Conservation (phyloP, 345 rosid genomes). For the Lumnitzera racemosa region DNA sequence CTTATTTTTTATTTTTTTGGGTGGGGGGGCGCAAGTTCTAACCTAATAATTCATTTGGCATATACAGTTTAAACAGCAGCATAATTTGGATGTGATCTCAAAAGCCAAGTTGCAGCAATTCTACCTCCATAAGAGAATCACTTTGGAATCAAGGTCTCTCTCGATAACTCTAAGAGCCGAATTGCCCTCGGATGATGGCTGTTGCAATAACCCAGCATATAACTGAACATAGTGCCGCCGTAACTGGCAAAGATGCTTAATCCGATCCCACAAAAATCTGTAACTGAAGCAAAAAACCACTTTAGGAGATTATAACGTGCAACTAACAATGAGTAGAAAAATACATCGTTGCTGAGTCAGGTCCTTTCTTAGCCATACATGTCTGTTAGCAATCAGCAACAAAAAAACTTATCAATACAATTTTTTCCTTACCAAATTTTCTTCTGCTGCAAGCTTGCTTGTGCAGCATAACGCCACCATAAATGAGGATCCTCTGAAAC, state of each 20-base stretch:
- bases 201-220: conserved; percentile 76
- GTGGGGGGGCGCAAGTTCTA: too few species aligned
- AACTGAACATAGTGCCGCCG: conserved; percentile 82
- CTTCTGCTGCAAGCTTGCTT: conserved; percentile 76
- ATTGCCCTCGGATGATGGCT: conserved; percentile 35
- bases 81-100: too few species aligned
- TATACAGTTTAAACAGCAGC: too few species aligned
- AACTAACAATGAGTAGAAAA: not conserved
- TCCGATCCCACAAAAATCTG: conserved; percentile 86
- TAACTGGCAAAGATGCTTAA: conserved; percentile 67
- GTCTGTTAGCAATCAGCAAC: not conserved
- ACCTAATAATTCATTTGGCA: too few species aligned
- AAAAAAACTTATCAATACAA: not conserved
- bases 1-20: too few species aligned
- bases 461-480: conserved; percentile 97
- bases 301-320: conserved; percentile 13
- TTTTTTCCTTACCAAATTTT: conserved; percentile 58
- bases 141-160: conserved; percentile 88
- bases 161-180: conserved; percentile 82
- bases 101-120: conserved; percentile 4
- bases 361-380: not conserved
- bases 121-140: conserved; percentile 96
- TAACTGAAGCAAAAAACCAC: conserved; percentile 41
- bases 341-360: not conserved
- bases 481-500: conserved; percentile 48